These are phyloP conservation scores for Porodaedalea pini DNA, from an alignment of 1,284 basidiomycete genomes.

Conservation along the genomic window DNA sequence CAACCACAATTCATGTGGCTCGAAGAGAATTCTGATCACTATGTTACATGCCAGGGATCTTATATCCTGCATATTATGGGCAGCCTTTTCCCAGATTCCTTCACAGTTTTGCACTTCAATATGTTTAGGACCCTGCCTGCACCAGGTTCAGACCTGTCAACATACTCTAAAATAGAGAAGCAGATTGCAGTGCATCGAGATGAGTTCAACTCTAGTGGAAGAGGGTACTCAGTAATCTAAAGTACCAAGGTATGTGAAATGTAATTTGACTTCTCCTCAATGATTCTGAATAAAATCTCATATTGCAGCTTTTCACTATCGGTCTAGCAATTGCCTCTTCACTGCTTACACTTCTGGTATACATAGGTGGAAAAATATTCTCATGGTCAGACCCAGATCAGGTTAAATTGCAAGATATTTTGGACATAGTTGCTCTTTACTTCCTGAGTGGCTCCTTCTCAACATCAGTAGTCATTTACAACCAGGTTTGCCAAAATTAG, in stretches of 20 bases:
- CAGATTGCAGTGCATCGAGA: constrained; percentile 13
- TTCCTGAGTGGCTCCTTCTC: constrained; percentile 24
- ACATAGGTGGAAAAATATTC: constrained; percentile 27
- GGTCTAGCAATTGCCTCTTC: constrained; percentile 24
- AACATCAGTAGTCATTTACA: constrained; percentile 26
- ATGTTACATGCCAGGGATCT: constrained; percentile 18
- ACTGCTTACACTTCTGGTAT: constrained; percentile 23
- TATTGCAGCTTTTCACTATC: constrained; percentile 25
- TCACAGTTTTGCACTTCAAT: constrained; percentile 24
- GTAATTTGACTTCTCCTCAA: background rate
- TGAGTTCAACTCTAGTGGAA: constrained; percentile 21
- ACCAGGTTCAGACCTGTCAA: background rate
- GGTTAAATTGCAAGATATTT: constrained; percentile 21
- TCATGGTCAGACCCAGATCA: constrained; percentile 25
- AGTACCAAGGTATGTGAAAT: constrained; percentile 19
- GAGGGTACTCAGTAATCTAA: constrained; percentile 23
- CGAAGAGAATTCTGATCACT: background rate
- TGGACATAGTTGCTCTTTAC: constrained; percentile 26
- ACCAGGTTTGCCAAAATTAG: constrained; percentile 14
- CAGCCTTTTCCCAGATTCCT: constrained; percentile 20
- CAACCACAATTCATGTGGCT: background rate
- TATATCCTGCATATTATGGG: constrained; percentile 24
- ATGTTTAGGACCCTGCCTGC: constrained; percentile 22
- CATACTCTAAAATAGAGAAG: constrained; percentile 19
- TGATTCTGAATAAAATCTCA: background rate